phyloP scores from a whole-genome alignment of 78 protist species.

The Dictyostelium firmibasis region DNA sequence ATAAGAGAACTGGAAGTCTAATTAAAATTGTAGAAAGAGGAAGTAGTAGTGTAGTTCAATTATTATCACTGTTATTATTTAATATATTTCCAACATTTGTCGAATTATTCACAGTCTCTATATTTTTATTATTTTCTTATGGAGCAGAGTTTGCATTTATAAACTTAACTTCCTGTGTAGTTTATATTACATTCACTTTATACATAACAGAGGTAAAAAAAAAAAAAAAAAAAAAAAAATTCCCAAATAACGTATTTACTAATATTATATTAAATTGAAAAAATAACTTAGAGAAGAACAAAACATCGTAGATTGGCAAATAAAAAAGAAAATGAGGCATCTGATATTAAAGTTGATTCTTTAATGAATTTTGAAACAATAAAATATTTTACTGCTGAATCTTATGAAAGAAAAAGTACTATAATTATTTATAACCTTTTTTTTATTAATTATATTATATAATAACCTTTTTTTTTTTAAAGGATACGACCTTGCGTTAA shows the following conservation, averaged over 20 bases:
- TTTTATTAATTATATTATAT: not conserved
- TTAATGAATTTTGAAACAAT: slow-evolving; percentile 88
- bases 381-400: slow-evolving; percentile 90
- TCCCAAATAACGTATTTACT: too few relatives aligned
- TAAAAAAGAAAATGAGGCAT: slow-evolving; percentile 79
- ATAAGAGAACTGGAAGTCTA: slow-evolving; percentile 92
- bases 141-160: slow-evolving; percentile 77
- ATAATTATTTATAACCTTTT: not conserved
- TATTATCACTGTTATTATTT: slow-evolving; percentile 85
- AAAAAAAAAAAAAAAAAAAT: not conserved
- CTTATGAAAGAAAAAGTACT: slow-evolving; percentile 58
- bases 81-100: slow-evolving; percentile 91
- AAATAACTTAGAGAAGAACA: slow-evolving; percentile 81
- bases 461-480: not conserved
- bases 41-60: slow-evolving; percentile 77
- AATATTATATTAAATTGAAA: too few relatives aligned
- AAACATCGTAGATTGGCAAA: slow-evolving; percentile 86
- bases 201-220: slow-evolving; percentile 49
- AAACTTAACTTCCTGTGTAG: slow-evolving; percentile 64
- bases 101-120: slow-evolving; percentile 89
- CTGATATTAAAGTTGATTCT: slow-evolving; percentile 67
- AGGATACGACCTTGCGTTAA: slow-evolving; percentile 62
- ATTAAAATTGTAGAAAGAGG: slow-evolving; percentile 93
- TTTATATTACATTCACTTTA: slow-evolving; percentile 90
- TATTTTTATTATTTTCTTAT: slow-evolving; percentile 64